phyloP scores from a whole-genome alignment of 2,329 filamentous ascomycete species.

The Ascosphaera apis region DNA sequence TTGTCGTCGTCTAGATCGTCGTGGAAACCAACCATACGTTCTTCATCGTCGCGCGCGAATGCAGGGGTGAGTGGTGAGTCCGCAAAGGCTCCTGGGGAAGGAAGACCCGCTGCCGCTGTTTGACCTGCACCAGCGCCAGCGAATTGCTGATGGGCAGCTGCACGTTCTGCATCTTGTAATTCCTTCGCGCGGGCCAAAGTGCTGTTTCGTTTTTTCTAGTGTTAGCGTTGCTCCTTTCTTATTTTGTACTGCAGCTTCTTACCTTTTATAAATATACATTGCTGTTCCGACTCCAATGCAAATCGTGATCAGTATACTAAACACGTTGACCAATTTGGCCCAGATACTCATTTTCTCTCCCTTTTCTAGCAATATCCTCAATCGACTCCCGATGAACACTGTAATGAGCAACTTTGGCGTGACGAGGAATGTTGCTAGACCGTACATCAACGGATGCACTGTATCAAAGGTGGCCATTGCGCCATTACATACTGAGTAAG shows the following conservation, averaged over 20 bases:
- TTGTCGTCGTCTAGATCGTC: conserved; percentile 23
- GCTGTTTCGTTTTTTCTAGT: no score
- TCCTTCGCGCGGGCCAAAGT: conserved; percentile 26
- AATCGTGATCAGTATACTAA: conserved; percentile 51
- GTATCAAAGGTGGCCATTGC: conserved; percentile 86
- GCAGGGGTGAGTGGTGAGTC: conserved; percentile 18
- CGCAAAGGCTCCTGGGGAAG: conserved; percentile 7
- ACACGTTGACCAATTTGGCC: conserved; percentile 64
- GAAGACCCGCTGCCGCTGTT: conserved; percentile 2
- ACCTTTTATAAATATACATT: conserved; percentile 59
- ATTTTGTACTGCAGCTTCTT: no score
- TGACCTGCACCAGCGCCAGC: conserved; percentile 5
- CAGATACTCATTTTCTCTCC: conserved; percentile 59
- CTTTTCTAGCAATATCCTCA: conserved; percentile 62
- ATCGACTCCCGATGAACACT: conserved; percentile 69
- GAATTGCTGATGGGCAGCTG: conserved; percentile 15
- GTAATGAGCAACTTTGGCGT: conserved; percentile 76
- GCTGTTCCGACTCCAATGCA: conserved; percentile 53
- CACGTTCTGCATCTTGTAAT: conserved; percentile 25
- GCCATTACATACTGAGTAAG: conserved; percentile 82
- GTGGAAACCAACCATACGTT: conserved; percentile 16
- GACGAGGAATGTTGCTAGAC: conserved; percentile 57
- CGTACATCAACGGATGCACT: conserved; percentile 53
- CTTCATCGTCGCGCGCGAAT: conserved; percentile 23
- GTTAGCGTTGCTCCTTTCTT: no score